A percentile compares a stretch with the other conserved stretches of the same genome.
Evolutionary conservation across 805 yeast species (phyloP).

Genomic region (Metschnikowia orientalis): DNA sequence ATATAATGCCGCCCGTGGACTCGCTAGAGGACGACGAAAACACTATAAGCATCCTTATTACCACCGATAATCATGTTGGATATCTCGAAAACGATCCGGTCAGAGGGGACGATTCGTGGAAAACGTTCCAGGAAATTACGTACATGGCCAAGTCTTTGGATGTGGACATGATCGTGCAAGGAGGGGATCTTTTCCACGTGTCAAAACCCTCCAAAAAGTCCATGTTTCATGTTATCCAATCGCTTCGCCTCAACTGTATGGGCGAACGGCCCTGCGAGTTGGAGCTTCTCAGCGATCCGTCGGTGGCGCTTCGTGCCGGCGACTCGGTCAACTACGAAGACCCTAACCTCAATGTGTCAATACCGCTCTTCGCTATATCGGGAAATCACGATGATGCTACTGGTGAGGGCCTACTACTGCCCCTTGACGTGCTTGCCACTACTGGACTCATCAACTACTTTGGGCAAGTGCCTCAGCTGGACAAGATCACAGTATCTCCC

Average conservation of each 20-base stretch:
- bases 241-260: conserved; percentile 67
- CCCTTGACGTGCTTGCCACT: conserved; percentile 78
- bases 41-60: conserved; percentile 72
- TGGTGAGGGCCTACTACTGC: conserved; percentile 76
- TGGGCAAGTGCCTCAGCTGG: conserved; percentile 76
- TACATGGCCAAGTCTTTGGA: conserved; percentile 61
- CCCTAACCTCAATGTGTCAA: conserved; percentile 79
- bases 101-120: conserved; percentile 86
- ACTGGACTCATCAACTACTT: conserved; percentile 85
- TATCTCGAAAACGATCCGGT: conserved; percentile 86
- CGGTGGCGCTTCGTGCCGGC: conserved; percentile 54
- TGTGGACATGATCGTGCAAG: conserved; percentile 84
- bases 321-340: conserved; percentile 83
- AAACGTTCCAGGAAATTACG: conserved; percentile 80
- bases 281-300: conserved; percentile 77
- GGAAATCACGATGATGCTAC: conserved; percentile 98
- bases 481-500: conserved; percentile 70
- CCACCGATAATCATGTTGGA: conserved; percentile 97
- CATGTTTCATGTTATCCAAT: conserved; percentile 72
- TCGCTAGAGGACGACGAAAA: conserved; percentile 49
- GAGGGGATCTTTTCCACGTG: conserved; percentile 89
- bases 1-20: conserved; percentile 42
- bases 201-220: conserved; percentile 88
- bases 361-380: conserved; percentile 87
- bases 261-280: conserved; percentile 86